phyloP scores from a whole-genome alignment of 768 basidiomycete genomes.

The Clavulina sp. region DNA sequence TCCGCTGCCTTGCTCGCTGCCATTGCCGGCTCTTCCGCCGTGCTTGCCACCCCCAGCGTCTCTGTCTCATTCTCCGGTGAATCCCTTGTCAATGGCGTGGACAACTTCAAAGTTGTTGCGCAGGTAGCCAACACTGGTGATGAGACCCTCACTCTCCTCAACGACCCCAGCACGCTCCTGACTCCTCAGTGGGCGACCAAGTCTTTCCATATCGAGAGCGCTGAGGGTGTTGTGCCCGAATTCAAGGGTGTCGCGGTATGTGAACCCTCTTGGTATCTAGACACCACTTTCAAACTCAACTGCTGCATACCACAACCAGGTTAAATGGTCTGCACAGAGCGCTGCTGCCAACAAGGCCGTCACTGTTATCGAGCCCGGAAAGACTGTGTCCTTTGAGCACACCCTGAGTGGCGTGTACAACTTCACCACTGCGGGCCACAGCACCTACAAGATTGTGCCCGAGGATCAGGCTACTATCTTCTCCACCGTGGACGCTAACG shows the following conservation, averaged over 20 bases:
- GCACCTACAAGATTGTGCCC: not conserved
- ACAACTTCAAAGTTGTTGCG: not conserved
- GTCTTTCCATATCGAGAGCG: conserved; percentile 1
- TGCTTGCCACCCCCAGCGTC: not conserved
- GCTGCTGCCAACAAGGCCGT: not conserved
- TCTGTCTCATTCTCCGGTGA: not conserved
- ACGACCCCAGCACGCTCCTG: conserved; percentile 5
- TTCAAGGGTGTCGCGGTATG: conserved; percentile 5
- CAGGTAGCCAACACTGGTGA: not conserved
- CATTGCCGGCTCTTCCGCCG: not conserved
- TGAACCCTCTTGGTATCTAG: not conserved
- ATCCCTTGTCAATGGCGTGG: not conserved
- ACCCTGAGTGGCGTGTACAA: conserved; percentile 7
- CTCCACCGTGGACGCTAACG: not conserved
- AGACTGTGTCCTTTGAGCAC: conserved; percentile 1
- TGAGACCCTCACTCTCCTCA: conserved; percentile 1
- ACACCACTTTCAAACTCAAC: not conserved
- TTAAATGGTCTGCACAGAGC: not conserved
- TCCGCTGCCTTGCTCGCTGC: no score
- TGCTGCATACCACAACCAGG: not conserved
- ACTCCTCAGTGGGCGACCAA: conserved; percentile 8
- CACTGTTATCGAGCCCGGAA: conserved; percentile 2
- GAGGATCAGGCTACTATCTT: not conserved
- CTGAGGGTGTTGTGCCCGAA: conserved; percentile 1
- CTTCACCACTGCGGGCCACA: not conserved